Conservation (phyloP, 768 basidiomycete species). For the Tulasnella sp. region DNA sequence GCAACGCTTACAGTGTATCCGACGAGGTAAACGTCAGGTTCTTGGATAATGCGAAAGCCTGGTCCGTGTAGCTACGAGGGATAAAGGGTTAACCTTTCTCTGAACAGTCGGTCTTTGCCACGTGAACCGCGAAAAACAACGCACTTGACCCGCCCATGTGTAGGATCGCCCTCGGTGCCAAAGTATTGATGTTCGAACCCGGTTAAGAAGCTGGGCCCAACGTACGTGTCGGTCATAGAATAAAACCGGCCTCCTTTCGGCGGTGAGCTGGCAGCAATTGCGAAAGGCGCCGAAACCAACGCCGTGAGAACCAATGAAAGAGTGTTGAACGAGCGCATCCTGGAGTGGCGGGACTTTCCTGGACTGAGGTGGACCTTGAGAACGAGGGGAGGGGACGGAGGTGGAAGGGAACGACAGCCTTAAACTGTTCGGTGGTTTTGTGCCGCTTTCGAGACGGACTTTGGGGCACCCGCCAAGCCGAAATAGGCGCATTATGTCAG, state of each 20-base stretch:
- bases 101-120: not conserved
- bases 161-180: constrained; percentile 16
- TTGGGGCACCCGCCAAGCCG: not conserved
- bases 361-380: not conserved
- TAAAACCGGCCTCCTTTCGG: constrained; percentile 13
- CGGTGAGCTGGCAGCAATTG: not conserved
- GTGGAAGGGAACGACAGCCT: not conserved
- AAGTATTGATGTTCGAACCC: constrained; percentile 18
- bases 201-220: constrained; percentile 22
- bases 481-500: not conserved
- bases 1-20: constrained; percentile 31
- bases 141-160: constrained; percentile 31
- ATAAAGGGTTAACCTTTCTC: not conserved
- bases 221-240: constrained; percentile 16
- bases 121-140: not conserved
- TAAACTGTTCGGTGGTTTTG: not conserved
- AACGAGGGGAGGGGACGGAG: too few relatives aligned
- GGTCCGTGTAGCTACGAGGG: constrained; percentile 41
- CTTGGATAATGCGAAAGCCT: constrained; percentile 46
- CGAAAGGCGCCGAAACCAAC: not conserved
- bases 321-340: not conserved
- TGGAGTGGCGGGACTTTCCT: not conserved
- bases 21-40: constrained; percentile 57
- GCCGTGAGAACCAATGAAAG: not conserved
- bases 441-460: not conserved